Percentiles rank a stretch among this genome's conserved stretches.
Evolutionary conservation across 179 eudicot species (phyloP).

Genomic region (Camellia oleifera): DNA sequence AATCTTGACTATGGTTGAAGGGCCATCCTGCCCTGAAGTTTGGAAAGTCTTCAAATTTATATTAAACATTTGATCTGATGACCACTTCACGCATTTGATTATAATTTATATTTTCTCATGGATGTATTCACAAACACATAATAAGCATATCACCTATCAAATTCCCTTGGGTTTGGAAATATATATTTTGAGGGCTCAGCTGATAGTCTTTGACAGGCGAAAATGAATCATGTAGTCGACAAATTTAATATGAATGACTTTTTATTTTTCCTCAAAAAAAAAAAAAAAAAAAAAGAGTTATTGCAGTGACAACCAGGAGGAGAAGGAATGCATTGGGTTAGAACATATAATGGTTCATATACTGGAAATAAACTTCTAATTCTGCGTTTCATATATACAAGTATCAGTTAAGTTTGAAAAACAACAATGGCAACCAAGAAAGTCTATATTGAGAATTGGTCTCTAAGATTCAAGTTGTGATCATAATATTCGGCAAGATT

Average conservation of each 20-base stretch:
- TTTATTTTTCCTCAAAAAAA: neutral
- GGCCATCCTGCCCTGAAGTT: neutral
- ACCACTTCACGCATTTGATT: neutral
- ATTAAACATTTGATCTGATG: neutral
- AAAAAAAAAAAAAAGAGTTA: no score
- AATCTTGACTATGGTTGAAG: neutral
- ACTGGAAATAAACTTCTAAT: neutral
- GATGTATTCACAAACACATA: neutral
- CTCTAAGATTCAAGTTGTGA: no score
- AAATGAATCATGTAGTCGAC: neutral
- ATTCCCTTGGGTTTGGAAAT: constrained; percentile 1
- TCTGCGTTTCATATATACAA: neutral
- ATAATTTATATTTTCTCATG: neutral
- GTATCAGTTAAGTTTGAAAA: neutral
- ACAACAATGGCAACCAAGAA: neutral
- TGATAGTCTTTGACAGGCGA: no score
- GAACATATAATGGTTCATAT: neutral
- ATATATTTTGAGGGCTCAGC: neutral
- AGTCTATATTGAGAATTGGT: no score
- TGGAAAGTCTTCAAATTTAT: neutral
- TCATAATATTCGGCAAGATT: no score
- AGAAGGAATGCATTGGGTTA: neutral
- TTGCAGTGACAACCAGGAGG: neutral
- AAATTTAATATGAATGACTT: neutral
- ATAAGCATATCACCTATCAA: no score